Percentiles rank a stretch among this genome's conserved stretches.
Evolutionary conservation across 2,329 filamentous ascomycete species (phyloP).

Genomic region (Diaporthe batatas): DNA sequence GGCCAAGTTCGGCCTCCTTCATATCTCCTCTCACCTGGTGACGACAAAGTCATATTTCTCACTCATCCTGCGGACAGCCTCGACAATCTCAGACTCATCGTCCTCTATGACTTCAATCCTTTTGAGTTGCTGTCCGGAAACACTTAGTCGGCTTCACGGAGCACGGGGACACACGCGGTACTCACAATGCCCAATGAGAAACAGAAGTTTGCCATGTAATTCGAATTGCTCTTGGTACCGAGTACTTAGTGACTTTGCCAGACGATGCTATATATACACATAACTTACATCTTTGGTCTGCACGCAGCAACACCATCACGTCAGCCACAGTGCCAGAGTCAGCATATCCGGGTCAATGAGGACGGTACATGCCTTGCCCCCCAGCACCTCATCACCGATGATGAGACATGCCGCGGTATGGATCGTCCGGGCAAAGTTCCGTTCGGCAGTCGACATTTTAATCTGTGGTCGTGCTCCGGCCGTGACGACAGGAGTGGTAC

Average conservation of each 20-base stretch:
- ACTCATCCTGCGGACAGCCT: constrained; percentile 90
- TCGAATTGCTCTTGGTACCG: constrained; percentile 70
- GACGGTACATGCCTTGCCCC: constrained; percentile 80
- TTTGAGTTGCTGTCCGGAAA: constrained; percentile 72
- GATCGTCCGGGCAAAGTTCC: constrained; percentile 76
- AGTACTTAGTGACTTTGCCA: constrained; percentile 31
- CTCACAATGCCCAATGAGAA: constrained; percentile 72
- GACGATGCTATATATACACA: neutral
- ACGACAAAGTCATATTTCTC: constrained; percentile 93
- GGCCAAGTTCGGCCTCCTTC: neutral
- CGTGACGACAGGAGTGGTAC: constrained; percentile 40
- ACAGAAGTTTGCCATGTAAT: constrained; percentile 75
- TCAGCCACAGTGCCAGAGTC: constrained; percentile 27
- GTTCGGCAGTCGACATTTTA: constrained; percentile 64
- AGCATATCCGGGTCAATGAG: neutral
- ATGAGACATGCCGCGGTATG: constrained; percentile 93
- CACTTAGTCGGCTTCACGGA: constrained; percentile 1
- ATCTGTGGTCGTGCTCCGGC: constrained; percentile 31
- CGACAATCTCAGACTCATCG: constrained; percentile 89
- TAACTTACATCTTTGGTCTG: constrained; percentile 49
- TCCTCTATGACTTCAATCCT: constrained; percentile 94
- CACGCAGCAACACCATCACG: neutral
- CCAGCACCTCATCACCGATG: constrained; percentile 96
- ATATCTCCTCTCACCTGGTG: constrained; percentile 70
- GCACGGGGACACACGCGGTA: neutral